phyloP scores from a whole-genome alignment of 2,329 filamentous ascomycete genomes.

The Hypocreales sp. region DNA sequence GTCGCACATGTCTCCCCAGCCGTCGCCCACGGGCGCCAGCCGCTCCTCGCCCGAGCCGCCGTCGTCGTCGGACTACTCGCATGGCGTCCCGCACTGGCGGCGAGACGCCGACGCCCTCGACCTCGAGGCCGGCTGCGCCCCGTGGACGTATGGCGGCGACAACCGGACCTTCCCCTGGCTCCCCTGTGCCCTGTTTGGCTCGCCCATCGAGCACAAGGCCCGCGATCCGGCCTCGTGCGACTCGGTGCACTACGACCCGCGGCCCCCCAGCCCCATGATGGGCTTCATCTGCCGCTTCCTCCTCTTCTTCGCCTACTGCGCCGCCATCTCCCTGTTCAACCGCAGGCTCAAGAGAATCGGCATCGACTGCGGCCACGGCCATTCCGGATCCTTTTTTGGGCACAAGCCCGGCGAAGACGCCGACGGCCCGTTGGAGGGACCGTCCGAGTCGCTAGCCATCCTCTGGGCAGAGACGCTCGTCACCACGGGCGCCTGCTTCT shows the following conservation, averaged over 20 bases:
- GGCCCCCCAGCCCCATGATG: neutral
- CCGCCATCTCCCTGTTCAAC: conserved; percentile 4
- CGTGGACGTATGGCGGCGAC: neutral
- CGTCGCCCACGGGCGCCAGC: too few relatives aligned
- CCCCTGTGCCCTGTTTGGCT: conserved; percentile 4
- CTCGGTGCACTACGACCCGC: conserved; percentile 6
- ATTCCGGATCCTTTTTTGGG: neutral
- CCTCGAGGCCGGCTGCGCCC: conserved; percentile 1
- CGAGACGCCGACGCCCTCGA: neutral
- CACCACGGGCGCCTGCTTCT: conserved; percentile 3
- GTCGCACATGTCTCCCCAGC: too few relatives aligned
- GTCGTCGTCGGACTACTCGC: too few relatives aligned
- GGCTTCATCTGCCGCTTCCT: conserved; percentile 3
- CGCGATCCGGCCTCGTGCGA: conserved; percentile 5
- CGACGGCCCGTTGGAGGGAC: too few relatives aligned
- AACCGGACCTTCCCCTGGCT: neutral
- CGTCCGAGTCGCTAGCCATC: conserved; percentile 1
- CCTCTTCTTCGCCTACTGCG: conserved; percentile 4
- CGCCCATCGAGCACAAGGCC: conserved; percentile 8
- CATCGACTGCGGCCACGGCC: conserved; percentile 1
- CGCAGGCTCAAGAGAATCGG: conserved; percentile 2
- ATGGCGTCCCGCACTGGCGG: neutral
- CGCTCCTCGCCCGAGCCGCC: too few relatives aligned
- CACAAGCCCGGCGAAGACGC: too few relatives aligned
- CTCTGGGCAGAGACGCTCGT: conserved; percentile 5